Conservation (phyloP, 768 basidiomycete genomes). For the Hirschioporus abietinus region DNA sequence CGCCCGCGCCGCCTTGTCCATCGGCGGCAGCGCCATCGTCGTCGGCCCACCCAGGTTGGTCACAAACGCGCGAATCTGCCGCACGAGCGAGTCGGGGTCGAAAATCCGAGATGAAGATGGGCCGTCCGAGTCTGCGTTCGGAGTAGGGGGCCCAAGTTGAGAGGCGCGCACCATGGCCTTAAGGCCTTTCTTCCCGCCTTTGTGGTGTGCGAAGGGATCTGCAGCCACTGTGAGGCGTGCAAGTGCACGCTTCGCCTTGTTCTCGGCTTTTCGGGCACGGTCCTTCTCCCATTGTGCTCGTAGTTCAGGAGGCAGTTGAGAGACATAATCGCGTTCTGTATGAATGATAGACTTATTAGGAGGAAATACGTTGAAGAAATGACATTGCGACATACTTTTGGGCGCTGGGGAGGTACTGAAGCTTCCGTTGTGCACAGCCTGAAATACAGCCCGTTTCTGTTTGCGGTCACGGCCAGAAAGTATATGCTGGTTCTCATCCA, state of each 20-base stretch:
- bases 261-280: slow-evolving; percentile 75
- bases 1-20: slow-evolving; percentile 66
- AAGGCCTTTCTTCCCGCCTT: slow-evolving; percentile 62
- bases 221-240: slow-evolving; percentile 51
- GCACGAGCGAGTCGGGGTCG: slow-evolving; percentile 62
- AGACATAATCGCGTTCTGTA: not conserved
- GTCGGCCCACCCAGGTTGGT: slow-evolving; percentile 41
- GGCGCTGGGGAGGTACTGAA: slow-evolving; percentile 22
- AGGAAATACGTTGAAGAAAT: not conserved
- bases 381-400: slow-evolving; percentile 11
- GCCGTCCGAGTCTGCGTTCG: slow-evolving; percentile 23
- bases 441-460: slow-evolving; percentile 51
- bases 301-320: slow-evolving; percentile 48
- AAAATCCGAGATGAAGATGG: slow-evolving; percentile 34
- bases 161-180: slow-evolving; percentile 63
- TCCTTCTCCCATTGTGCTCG: slow-evolving; percentile 74
- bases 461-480: slow-evolving; percentile 40
- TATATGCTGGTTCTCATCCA: slow-evolving; percentile 56
- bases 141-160: slow-evolving; percentile 39
- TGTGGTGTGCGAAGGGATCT: slow-evolving; percentile 58
- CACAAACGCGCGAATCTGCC: slow-evolving; percentile 68
- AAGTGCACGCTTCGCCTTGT: slow-evolving; percentile 56
- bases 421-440: slow-evolving; percentile 51
- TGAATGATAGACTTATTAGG: not conserved
- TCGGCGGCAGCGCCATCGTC: slow-evolving; percentile 71